Evolutionary conservation across 495 filamentous ascomycete genomes (phyloP).

Genomic region (Podospora tetraspora): DNA sequence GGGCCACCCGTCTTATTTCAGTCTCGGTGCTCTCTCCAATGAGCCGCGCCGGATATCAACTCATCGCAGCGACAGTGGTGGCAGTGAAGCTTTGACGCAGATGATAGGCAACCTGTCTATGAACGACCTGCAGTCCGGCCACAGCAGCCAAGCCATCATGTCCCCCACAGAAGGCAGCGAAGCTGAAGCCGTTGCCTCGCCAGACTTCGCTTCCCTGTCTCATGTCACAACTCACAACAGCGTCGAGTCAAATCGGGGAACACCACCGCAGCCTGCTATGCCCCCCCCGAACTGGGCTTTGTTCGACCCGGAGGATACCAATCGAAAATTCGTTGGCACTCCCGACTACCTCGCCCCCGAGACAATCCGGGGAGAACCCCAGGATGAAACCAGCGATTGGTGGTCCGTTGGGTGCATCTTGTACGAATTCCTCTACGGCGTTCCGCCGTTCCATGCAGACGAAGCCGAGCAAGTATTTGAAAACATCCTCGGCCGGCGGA

Average conservation of each 20-base stretch:
- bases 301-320: slow-evolving; percentile 91
- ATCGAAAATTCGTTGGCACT: slow-evolving; percentile 90
- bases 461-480: slow-evolving; percentile 94
- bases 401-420: slow-evolving; percentile 97
- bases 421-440: slow-evolving; percentile 93
- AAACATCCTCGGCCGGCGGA: slow-evolving; percentile 83
- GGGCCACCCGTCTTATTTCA: slow-evolving; percentile 91
- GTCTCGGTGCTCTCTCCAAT: slow-evolving; percentile 57
- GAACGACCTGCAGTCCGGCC: slow-evolving; percentile 49
- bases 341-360: slow-evolving; percentile 97
- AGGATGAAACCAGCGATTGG: slow-evolving; percentile 99
- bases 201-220: slow-evolving; percentile 61
- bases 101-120: slow-evolving; percentile 83
- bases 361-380: slow-evolving; percentile 88
- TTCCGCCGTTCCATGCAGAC: slow-evolving; percentile 83
- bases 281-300: slow-evolving; percentile 91
- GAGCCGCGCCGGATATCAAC: slow-evolving; percentile 82
- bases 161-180: slow-evolving; percentile 49
- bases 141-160: slow-evolving; percentile 44
- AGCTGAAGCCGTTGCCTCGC: slow-evolving; percentile 58
- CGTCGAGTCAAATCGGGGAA: slow-evolving; percentile 36
- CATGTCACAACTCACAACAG: slow-evolving; percentile 53
- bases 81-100: slow-evolving; percentile 75
- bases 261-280: slow-evolving; percentile 72
- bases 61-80: slow-evolving; percentile 85